Conservation (phyloP, 345 rosid species). For the Ceriops zippeliana region DNA sequence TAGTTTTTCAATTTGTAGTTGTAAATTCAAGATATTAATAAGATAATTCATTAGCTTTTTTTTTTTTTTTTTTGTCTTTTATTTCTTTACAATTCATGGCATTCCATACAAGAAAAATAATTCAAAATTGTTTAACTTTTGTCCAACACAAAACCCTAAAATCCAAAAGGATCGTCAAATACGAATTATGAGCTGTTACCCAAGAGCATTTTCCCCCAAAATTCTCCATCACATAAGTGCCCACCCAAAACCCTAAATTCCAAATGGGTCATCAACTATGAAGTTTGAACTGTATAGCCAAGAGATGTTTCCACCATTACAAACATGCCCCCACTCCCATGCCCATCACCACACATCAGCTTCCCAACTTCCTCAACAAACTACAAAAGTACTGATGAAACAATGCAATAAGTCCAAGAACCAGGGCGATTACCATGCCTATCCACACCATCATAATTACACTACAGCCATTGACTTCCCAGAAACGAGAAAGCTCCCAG, state of each 20-base stretch:
- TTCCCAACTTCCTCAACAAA: background rate
- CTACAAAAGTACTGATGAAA: background rate
- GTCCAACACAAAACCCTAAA: conserved; percentile 16
- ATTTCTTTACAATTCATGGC: too few species aligned
- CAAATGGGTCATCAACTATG: conserved; percentile 11
- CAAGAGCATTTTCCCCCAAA: background rate
- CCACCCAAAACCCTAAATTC: conserved; percentile 12
- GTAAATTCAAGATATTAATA: too few species aligned
- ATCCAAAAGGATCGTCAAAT: background rate
- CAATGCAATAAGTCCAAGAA: background rate
- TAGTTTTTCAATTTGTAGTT: too few species aligned
- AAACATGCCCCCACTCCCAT: background rate
- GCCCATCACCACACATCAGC: background rate
- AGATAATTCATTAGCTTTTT: too few species aligned
- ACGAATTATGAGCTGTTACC: background rate
- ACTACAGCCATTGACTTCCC: background rate
- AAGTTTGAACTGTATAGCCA: background rate
- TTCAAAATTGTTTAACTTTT: background rate
- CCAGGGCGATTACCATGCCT: background rate
- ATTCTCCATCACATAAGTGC: background rate
- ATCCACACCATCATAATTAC: background rate
- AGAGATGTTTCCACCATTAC: background rate
- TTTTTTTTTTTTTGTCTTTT: too few species aligned
- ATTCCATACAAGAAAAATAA: too few species aligned
- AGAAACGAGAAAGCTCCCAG: conserved; percentile 4